These are phyloP conservation scores for Calonectria leucothoes DNA, from an alignment of 2,329 filamentous ascomycete species.

Conservation along the genomic window DNA sequence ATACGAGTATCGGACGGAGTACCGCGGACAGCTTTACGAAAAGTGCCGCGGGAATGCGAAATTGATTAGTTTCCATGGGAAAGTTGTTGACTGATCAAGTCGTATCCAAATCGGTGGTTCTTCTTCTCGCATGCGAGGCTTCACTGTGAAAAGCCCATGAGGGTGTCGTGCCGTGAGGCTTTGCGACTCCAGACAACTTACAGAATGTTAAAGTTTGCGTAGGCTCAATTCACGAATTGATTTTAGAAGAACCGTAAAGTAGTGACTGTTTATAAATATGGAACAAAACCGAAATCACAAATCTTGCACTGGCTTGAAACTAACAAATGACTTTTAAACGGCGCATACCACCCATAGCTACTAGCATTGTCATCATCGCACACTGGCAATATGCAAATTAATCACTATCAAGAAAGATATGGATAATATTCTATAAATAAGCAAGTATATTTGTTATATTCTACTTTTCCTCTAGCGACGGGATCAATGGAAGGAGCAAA, in stretches of 20 bases:
- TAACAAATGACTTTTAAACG: background rate
- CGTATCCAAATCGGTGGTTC: too few relatives aligned
- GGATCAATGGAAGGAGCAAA: background rate
- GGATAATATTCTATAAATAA: background rate
- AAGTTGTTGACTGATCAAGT: too few relatives aligned
- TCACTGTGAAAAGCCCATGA: too few relatives aligned
- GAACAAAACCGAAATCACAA: background rate
- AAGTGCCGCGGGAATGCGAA: background rate
- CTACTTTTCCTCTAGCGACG: background rate
- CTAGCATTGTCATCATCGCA: too few relatives aligned
- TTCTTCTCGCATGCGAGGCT: too few relatives aligned
- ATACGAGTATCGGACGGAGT: background rate
- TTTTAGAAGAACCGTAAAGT: background rate
- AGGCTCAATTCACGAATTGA: background rate
- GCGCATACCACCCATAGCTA: accelerated
- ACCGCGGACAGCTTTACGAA: background rate
- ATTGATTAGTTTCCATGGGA: background rate
- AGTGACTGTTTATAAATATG: background rate
- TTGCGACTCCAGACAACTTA: background rate
- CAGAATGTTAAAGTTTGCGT: background rate
- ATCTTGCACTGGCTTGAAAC: background rate
- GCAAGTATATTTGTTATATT: background rate
- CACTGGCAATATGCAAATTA: background rate
- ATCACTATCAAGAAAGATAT: background rate
- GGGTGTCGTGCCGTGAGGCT: too few relatives aligned